Conservation (phyloP, 2,329 filamentous ascomycete species). For the Aspergillus fructus region DNA sequence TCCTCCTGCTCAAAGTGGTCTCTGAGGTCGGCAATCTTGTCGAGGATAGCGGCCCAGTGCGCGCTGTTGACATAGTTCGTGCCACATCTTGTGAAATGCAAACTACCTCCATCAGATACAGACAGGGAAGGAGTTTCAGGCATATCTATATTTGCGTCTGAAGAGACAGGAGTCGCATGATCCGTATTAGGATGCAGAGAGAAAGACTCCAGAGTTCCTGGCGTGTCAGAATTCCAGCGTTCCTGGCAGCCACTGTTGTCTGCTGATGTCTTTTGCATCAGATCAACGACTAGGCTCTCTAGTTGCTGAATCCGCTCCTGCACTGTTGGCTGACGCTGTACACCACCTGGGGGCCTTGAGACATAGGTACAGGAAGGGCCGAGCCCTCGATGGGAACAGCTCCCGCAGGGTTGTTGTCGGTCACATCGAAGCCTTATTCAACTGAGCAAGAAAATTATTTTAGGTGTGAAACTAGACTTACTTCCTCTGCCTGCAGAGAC, state of each 20-base stretch:
- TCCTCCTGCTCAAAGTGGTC: not conserved
- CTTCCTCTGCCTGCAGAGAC: not conserved
- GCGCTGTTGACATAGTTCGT: not conserved
- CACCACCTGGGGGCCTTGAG: too few relatives aligned
- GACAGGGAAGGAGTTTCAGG: not conserved
- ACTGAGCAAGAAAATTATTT: not conserved
- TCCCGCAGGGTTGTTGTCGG: not conserved
- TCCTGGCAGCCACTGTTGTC: too few relatives aligned
- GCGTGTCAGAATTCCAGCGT: too few relatives aligned
- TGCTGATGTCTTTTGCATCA: too few relatives aligned
- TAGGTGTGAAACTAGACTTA: not conserved
- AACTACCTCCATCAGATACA: not conserved
- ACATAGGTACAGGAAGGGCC: too few relatives aligned
- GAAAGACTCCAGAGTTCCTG: not conserved
- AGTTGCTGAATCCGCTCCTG: too few relatives aligned
- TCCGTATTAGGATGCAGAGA: not conserved
- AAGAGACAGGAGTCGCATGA: too few relatives aligned
- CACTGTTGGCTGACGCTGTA: too few relatives aligned
- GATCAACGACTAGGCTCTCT: too few relatives aligned
- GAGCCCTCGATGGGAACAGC: too few relatives aligned
- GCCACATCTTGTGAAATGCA: not conserved
- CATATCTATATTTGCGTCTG: too few relatives aligned
- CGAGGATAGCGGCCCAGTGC: not conserved
- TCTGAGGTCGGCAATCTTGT: not conserved
- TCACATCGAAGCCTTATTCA: not conserved